Conservation (phyloP, 345 rosid genomes). For the Camelina neglecta region DNA sequence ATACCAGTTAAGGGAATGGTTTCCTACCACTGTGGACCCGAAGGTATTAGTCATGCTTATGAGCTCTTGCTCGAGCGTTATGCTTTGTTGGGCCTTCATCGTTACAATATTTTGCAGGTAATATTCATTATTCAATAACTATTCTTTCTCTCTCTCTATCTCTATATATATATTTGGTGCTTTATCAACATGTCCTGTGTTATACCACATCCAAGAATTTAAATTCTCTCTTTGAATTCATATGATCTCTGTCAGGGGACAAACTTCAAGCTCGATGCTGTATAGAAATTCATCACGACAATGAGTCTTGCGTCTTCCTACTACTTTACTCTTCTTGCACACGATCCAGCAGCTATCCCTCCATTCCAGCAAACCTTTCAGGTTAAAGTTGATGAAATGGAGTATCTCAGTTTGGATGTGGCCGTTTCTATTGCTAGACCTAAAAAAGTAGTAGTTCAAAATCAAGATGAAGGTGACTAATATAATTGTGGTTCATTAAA, state of each 20-base stretch:
- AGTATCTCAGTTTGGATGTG: background rate
- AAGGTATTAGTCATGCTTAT: no score
- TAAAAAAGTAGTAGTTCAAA: background rate
- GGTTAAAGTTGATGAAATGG: background rate
- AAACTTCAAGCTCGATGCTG: background rate
- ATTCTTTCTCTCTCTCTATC: no score
- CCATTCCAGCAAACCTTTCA: background rate
- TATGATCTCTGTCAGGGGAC: background rate
- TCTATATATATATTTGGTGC: no score
- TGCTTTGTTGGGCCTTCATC: no score
- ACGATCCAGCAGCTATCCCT: background rate
- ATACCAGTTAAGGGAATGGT: no score
- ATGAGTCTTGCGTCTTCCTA: background rate
- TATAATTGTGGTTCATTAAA: background rate
- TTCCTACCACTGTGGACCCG: no score
- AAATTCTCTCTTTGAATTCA: background rate
- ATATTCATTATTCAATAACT: no score
- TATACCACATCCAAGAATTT: no score
- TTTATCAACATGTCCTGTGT: no score
- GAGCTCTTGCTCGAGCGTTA: no score
- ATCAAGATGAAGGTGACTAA: background rate
- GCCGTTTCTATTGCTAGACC: background rate
- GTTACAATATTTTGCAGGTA: no score
- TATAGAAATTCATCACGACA: background rate
- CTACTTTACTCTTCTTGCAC: slow-evolving; percentile 14